Base-by-base conservation (phyloP, 768 basidiomycete species). In the Suillus hirtellus region DNA sequence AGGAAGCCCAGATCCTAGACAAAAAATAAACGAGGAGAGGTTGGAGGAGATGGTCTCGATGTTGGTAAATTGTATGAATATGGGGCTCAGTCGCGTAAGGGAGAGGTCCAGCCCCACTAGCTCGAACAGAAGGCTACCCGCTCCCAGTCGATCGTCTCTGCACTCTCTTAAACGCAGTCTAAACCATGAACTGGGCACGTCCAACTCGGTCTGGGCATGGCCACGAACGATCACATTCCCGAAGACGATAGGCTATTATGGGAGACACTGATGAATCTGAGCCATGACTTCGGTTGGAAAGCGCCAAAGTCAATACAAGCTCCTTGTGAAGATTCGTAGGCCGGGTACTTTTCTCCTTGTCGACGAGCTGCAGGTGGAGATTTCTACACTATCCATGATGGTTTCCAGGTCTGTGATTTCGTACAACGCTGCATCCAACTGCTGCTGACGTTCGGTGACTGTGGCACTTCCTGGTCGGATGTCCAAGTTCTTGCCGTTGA, bases 131-230 rank as follows among this genome's bases (percentile, higher is more conserved):
- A 69, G 17, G 65, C 15, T 35, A 61, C 49, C 46, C 61, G 67
- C 55, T 63, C 66, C 31, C 59, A 62, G 10, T 56, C n/a, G n/a
- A n/a, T n/a, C n/a, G n/a, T n/a, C 59, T 38, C 49, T 38, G n/a
- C 53, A 53, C 3, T 55, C 61, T 55, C 61, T 52, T 43, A 73
- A 43, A n/a, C 52, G 67, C 7, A 85, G 80, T 1, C 78, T 76
- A 14, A 79, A 77, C 84, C 84, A 85, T 24, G 85, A 70, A 59
- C 72, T 75, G 9, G 84, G 80, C 0, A 79, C 79, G 10, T 72
- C 69, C 15, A 2, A 68, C 65, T 10, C 21, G 24, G 6, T 27
- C 27, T 27, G 49, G 24, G 5, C 31, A 31, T 1, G 31, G 31
- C 31, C 31, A 31, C 31, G 31, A 31, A 31, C 6, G 31, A 31